Percentiles rank a stretch among this genome's conserved stretches.
phyloP scores from a whole-genome alignment of 495 filamentous ascomycete genomes.

The Tuber borchii region DNA sequence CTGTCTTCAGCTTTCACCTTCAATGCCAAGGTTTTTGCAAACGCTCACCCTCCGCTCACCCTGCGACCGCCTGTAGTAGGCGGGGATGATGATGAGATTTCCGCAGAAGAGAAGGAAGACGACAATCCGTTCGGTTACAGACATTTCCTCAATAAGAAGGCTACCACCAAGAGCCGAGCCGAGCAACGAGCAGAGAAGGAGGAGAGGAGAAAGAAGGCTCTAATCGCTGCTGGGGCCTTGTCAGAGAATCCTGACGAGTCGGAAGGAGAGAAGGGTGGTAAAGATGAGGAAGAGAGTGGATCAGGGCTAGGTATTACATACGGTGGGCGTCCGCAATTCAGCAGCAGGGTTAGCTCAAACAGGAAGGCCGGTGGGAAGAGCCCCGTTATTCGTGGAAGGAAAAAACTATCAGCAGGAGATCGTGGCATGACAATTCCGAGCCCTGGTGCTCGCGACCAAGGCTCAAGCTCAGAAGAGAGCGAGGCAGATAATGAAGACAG shows the following conservation, averaged over 20 bases:
- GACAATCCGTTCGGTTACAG: conserved; percentile 39
- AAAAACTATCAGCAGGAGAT: conserved; percentile 17
- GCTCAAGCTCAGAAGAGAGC: conserved; percentile 31
- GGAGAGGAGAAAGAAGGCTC: conserved; percentile 32
- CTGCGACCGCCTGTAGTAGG: conserved; percentile 27
- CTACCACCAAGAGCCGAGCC: conserved; percentile 31
- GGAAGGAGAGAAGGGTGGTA: conserved; percentile 16
- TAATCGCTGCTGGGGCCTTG: conserved; percentile 35
- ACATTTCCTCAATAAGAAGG: conserved; percentile 40
- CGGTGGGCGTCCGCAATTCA: conserved; percentile 15
- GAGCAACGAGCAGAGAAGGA: conserved; percentile 37
- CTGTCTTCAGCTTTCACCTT: conserved; percentile 36
- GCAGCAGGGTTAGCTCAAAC: conserved; percentile 23
- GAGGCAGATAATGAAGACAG: conserved; percentile 38
- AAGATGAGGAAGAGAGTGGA: conserved; percentile 19
- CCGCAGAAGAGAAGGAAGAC: conserved; percentile 32
- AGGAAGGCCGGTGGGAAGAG: conserved; percentile 29
- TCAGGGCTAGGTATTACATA: conserved; percentile 28
- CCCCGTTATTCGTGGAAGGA: conserved; percentile 13
- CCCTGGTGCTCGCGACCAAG: conserved; percentile 9
- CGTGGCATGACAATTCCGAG: conserved; percentile 18
- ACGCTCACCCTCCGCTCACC: conserved; percentile 29
- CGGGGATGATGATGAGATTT: conserved; percentile 35
- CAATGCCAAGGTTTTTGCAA: conserved; percentile 38
- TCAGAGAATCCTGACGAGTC: conserved; percentile 25